Percentiles rank a stretch among this genome's conserved stretches.
Conservation (phyloP, 2,329 filamentous ascomycete species). For the Epichloe elymi region DNA sequence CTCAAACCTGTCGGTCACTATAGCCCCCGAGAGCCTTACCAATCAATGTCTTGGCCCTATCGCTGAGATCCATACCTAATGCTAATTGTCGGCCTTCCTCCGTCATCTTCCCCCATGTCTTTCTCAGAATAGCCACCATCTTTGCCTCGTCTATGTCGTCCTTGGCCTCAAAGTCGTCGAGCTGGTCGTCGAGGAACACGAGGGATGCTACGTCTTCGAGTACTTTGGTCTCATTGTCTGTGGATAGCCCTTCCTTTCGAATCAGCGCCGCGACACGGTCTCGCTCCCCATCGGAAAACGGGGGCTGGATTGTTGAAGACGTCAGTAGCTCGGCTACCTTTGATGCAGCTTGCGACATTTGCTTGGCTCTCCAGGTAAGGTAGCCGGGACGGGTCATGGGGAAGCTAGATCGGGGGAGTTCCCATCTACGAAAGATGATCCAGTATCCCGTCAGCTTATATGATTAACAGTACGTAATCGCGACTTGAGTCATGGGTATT, state of each 20-base stretch:
- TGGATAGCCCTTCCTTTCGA: slow-evolving; percentile 60
- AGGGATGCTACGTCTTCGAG: slow-evolving; percentile 79
- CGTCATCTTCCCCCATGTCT: slow-evolving; percentile 67
- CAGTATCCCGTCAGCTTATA: neutral
- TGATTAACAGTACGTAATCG: too few relatives aligned
- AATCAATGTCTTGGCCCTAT: slow-evolving; percentile 47
- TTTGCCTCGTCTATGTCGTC: slow-evolving; percentile 61
- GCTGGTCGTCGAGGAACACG: slow-evolving; percentile 78
- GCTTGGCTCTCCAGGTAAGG: slow-evolving; percentile 62
- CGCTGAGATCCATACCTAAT: slow-evolving; percentile 51
- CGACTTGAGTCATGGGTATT: too few relatives aligned
- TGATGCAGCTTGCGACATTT: slow-evolving; percentile 51
- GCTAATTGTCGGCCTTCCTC: slow-evolving; percentile 48
- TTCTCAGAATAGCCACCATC: slow-evolving; percentile 54
- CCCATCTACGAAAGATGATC: slow-evolving; percentile 41
- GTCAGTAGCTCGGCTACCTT: slow-evolving; percentile 42
- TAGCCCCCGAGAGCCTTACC: slow-evolving; percentile 41
- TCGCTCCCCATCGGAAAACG: slow-evolving; percentile 35
- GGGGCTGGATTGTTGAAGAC: slow-evolving; percentile 21
- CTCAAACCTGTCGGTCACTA: neutral
- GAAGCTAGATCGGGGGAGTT: slow-evolving; percentile 60
- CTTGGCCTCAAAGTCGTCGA: slow-evolving; percentile 62
- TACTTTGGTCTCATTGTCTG: slow-evolving; percentile 50
- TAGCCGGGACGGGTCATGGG: slow-evolving; percentile 67
- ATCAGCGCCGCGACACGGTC: slow-evolving; percentile 57